Evolutionary conservation across 2,329 filamentous ascomycete genomes (phyloP).

Genomic region (Aspergillus uvarum): DNA sequence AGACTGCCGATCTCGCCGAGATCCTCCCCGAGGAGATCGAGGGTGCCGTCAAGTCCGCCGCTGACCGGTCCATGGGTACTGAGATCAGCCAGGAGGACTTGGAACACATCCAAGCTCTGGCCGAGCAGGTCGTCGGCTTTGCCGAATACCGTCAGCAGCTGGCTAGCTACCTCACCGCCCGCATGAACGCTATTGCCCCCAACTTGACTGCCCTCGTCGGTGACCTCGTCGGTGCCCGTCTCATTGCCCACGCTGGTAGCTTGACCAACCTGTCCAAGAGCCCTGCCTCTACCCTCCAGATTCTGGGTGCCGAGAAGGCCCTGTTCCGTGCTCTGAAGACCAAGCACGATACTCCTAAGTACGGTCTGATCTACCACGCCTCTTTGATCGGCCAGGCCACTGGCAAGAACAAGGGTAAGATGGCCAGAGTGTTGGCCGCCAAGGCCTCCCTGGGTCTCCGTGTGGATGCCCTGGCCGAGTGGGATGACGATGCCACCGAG

Average conservation of each 20-base stretch:
- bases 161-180: slow-evolving; percentile 81
- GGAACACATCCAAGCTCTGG: slow-evolving; percentile 86
- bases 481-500: slow-evolving; percentile 75
- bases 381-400: slow-evolving; percentile 95
- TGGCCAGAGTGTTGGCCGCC: slow-evolving; percentile 90
- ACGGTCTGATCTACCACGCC: slow-evolving; percentile 90
- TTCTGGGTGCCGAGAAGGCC: slow-evolving; percentile 97
- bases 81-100: slow-evolving; percentile 93
- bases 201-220: slow-evolving; percentile 93
- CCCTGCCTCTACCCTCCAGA: slow-evolving; percentile 93
- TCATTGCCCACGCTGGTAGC: slow-evolving; percentile 93
- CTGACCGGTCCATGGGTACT: slow-evolving; percentile 97
- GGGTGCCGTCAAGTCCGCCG: slow-evolving; percentile 83
- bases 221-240: slow-evolving; percentile 86
- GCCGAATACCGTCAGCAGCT: slow-evolving; percentile 87
- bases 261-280: slow-evolving; percentile 94
- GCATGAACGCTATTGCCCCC: slow-evolving; percentile 95
- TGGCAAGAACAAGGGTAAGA: slow-evolving; percentile 99
- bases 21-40: slow-evolving; percentile 96
- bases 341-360: slow-evolving; percentile 98
- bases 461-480: slow-evolving; percentile 83
- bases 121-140: slow-evolving; percentile 89
- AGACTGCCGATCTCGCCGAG: slow-evolving; percentile 75
- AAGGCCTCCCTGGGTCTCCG: slow-evolving; percentile 92
- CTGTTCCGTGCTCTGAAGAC: slow-evolving; percentile 98